Base-by-base conservation (phyloP, 352 stramenopile species). In the Hyaloperonospora brassicae region DNA sequence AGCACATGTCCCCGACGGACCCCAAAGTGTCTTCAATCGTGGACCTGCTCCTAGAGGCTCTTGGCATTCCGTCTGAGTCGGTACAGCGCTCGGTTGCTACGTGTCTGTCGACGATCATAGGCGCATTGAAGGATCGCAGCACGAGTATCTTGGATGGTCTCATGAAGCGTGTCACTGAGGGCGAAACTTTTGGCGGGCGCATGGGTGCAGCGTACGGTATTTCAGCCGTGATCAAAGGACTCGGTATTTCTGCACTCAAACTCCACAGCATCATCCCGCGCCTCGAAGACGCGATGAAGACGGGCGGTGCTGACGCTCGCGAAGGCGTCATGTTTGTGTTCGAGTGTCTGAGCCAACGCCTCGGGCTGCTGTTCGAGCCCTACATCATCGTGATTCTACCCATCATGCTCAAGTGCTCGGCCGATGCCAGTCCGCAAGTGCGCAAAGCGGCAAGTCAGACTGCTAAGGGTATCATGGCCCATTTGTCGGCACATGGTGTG, bases 321-420 rank as follows among this genome's bases (percentile, higher is more conserved):
- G 82, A 98, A 69, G 95, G 94, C 22, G 80, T 89, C 25, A 89
- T 99, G 62, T 96, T 98, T 61, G 90, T 96, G 34, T 98, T 99
- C 49, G 96, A 99, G 71, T 96, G 96, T 27, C 72, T 99, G 40
- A 98, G 95, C 59, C 77, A 90, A 45, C 81, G 89, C 7, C 80
- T 99, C 0, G 96, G 95, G 17, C 84, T 99, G 49, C 84, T 99
- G 21, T 99, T 99, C 61, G 97, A 99, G 59, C 84, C 84, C 27
- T 95, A 95, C 60, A 90, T 99, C 41, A 99, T 99, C 47, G 89
- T 98, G 8, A 96, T 99, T n/a, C 69, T 99, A 17, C 96, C 97
- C 11, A 87, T 98, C 41, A 86, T 99, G 63, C 85, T 99, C 38
- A 97, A 98, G 70, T 98, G 89, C 58, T 99, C 98, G 62, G 94